Conservation (phyloP, 1,139 yeast genomes). For the Yamadazyma spencermartinsiae region DNA sequence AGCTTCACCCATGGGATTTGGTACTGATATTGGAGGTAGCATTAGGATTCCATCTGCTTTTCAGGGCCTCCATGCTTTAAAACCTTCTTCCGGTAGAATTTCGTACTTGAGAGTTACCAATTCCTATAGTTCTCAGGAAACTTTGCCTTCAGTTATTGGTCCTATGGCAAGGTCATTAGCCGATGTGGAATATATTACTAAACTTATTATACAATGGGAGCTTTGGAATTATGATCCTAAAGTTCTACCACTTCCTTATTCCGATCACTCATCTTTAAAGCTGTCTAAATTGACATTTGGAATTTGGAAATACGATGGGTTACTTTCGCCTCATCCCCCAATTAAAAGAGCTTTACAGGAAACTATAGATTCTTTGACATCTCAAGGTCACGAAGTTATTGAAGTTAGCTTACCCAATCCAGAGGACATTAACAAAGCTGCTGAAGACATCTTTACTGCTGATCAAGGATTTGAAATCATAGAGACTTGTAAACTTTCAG, state of each 20-base stretch:
- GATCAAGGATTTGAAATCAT: conserved; percentile 18
- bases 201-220: conserved; percentile 18
- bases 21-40: conserved; percentile 24
- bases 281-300: conserved; percentile 16
- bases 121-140: conserved; percentile 21
- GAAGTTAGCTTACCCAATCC: conserved; percentile 15
- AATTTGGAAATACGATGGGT: conserved; percentile 14
- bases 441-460: conserved; percentile 14
- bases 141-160: conserved; percentile 23
- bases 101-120: conserved; percentile 15
- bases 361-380: conserved; percentile 11
- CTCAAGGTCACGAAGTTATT: conserved; percentile 19
- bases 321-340: conserved; percentile 19
- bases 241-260: conserved; percentile 18
- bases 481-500: conserved; percentile 15
- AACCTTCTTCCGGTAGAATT: conserved; percentile 15
- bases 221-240: conserved; percentile 18
- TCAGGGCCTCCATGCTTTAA: conserved; percentile 20
- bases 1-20: conserved; percentile 48
- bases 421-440: conserved; percentile 8
- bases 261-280: conserved; percentile 4
- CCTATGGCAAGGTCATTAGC: conserved; percentile 24
- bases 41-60: conserved; percentile 20
- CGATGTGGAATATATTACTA: conserved; percentile 24
- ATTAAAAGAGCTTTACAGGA: conserved; percentile 17